Percentiles rank a stretch among this genome's conserved stretches.
These are phyloP conservation scores for Cytospora leucostoma DNA, from an alignment of 2,329 filamentous ascomycete species.

Conservation along the genomic window DNA sequence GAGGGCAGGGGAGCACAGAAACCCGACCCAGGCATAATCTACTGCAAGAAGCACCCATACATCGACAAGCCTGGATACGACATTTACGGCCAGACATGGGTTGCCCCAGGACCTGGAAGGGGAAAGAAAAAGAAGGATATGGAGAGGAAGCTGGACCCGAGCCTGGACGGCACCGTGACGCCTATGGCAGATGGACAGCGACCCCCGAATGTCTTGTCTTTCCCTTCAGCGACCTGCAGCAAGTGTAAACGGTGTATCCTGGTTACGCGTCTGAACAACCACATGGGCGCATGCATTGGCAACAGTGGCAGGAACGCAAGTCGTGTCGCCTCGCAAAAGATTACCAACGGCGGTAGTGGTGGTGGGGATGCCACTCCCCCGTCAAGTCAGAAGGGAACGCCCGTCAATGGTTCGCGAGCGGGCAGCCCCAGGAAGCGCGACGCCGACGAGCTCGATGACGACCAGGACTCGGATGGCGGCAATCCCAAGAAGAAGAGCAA, in stretches of 20 bases:
- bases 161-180: conserved; percentile 43
- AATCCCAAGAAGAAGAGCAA: conserved; percentile 61
- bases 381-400: conserved; percentile 64
- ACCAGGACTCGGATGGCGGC: conserved; percentile 50
- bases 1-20: conserved; percentile 67
- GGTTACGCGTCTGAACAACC: conserved; percentile 66
- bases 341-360: conserved; percentile 56
- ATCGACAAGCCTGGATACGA: conserved; percentile 76
- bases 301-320: conserved; percentile 66
- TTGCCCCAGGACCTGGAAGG: conserved; percentile 67
- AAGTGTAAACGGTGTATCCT: conserved; percentile 68
- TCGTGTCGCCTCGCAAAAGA: conserved; percentile 62
- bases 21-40: conserved; percentile 67
- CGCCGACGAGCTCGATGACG: conserved; percentile 57
- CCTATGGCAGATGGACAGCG: conserved; percentile 51
- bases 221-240: conserved; percentile 66
- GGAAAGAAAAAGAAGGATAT: conserved; percentile 81
- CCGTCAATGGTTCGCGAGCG: conserved; percentile 55
- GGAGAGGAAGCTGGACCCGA: conserved; percentile 57
- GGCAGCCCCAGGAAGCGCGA: conserved; percentile 58
- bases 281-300: conserved; percentile 69
- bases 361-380: conserved; percentile 60
- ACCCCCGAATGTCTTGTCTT: conserved; percentile 63
- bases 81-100: conserved; percentile 81
- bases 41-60: conserved; percentile 79